Evolutionary conservation across 1,284 basidiomycete species (phyloP).

Genomic region (Ustilago tritici): DNA sequence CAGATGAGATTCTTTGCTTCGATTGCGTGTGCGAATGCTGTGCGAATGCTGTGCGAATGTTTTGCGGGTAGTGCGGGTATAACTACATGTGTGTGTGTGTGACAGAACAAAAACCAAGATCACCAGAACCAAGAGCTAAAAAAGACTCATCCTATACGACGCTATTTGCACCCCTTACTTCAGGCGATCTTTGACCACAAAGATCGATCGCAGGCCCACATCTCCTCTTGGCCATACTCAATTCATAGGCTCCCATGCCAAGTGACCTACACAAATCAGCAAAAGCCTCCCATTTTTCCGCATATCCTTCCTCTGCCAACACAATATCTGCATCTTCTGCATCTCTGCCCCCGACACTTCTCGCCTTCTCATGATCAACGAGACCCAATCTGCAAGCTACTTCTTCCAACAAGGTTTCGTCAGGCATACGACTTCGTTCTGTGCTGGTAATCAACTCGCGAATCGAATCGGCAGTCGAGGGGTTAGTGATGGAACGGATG

Average conservation of each 20-base stretch:
- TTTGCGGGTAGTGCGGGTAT: constrained; percentile 36
- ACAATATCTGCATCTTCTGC: constrained; percentile 29
- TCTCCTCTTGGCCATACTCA: constrained; percentile 27
- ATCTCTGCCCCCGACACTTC: constrained; percentile 13
- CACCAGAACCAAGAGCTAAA: neutral
- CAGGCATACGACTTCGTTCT: constrained; percentile 24
- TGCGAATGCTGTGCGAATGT: neutral
- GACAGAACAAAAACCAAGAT: neutral
- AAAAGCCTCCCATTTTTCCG: constrained; percentile 31
- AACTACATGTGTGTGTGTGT: constrained; percentile 15
- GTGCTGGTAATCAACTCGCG: constrained; percentile 22
- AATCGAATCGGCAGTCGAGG: neutral
- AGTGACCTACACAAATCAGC: constrained; percentile 20
- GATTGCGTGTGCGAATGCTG: constrained; percentile 13
- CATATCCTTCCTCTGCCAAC: constrained; percentile 42
- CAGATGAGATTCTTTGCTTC: neutral
- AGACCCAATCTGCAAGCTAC: constrained; percentile 23
- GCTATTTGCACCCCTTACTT: neutral
- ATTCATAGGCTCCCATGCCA: constrained; percentile 38
- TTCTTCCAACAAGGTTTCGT: constrained; percentile 38
- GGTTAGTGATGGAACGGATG: constrained; percentile 2
- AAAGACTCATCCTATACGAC: neutral
- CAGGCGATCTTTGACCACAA: constrained; percentile 2
- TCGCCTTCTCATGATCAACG: constrained; percentile 37
- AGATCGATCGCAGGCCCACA: constrained; percentile 50